Base-by-base conservation (phyloP, 768 basidiomycete species). In the Pilatotrama ljubarskyi region DNA sequence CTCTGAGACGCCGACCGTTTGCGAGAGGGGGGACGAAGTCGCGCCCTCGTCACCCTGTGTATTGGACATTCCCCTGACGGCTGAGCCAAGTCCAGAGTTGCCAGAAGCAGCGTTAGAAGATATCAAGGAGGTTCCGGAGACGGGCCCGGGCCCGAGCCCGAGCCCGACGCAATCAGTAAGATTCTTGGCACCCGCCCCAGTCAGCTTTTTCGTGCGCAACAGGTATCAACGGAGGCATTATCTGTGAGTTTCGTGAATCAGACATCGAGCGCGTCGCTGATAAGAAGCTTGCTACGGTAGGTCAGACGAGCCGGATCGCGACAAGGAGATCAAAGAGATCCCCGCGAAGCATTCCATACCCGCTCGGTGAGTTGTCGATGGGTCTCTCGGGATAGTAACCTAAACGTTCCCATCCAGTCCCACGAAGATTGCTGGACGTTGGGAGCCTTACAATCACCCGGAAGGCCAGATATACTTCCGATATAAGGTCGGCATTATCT, bases 391-490 rank as follows among this genome's bases (percentile, higher is more conserved):
- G 1, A 24, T 11, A 24, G n/a, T n/a, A 2, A 24, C 25, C 25
- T 47, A 10, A 47, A 4, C 2, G 14, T 26, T 22, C 5, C 2
- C 7, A 10, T 24, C 3, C 15, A 54, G 46, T 6, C 47, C 37
- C 13, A 14, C 18, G 20, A 38, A 6, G 14, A 7, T 50, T 0
- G 51, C 49, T 5, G 35, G 6, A 1, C 50, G 56, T 14, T 64
- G 64, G 64, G 41, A 44, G 26, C 24, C 40, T 0, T 51, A 7
- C 13, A 22, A 32, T 0, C 59, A 65, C 20, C 64, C 64, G 0
- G 64, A 65, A 35, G 64, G 64, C 22, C 46, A 57, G 20, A 5
- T 55, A 10, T 65, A 65, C 38, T 65, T 62, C 36, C 20, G 29
- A 18, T 25, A 25, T n/a, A 32, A 49, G 29, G 48, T 49, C 7